Percentiles rank a stretch among this genome's conserved stretches.
Evolutionary conservation across 2,329 filamentous ascomycete genomes (phyloP).

Genomic region (Stenocarpella maydis): DNA sequence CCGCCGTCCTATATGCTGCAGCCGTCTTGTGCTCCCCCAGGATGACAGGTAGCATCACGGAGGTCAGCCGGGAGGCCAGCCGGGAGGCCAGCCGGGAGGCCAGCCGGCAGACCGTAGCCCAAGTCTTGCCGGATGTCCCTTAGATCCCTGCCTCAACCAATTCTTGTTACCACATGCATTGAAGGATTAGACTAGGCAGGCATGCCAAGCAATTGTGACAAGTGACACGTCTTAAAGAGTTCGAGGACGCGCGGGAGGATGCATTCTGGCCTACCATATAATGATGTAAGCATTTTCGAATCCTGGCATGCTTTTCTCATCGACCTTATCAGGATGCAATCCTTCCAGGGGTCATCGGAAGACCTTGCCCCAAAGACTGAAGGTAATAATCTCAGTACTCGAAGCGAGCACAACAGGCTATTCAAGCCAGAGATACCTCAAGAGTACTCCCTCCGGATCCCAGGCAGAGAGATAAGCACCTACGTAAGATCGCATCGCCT

Average conservation of each 20-base stretch:
- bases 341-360: too few relatives aligned
- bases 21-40: slow-evolving; percentile 17
- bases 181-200: not conserved
- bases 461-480: not conserved
- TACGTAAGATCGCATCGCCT: not conserved
- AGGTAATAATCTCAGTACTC: not conserved
- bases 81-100: not conserved
- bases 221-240: not conserved
- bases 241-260: too few relatives aligned
- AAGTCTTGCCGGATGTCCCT: not conserved
- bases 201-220: not conserved
- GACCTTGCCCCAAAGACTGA: not conserved
- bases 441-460: not conserved
- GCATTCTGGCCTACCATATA: not conserved
- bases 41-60: slow-evolving; percentile 11
- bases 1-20: not conserved
- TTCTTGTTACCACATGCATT: slow-evolving; percentile 10
- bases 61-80: not conserved
- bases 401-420: not conserved
- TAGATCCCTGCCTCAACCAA: slow-evolving; percentile 14
- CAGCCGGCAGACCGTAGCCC: not conserved
- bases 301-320: not conserved
- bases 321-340: not conserved
- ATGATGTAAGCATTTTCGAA: not conserved
- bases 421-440: not conserved